A percentile compares a stretch with the other conserved stretches of the same genome.
Evolutionary conservation across 768 basidiomycete species (phyloP).

Genomic region (Serendipita indica): DNA sequence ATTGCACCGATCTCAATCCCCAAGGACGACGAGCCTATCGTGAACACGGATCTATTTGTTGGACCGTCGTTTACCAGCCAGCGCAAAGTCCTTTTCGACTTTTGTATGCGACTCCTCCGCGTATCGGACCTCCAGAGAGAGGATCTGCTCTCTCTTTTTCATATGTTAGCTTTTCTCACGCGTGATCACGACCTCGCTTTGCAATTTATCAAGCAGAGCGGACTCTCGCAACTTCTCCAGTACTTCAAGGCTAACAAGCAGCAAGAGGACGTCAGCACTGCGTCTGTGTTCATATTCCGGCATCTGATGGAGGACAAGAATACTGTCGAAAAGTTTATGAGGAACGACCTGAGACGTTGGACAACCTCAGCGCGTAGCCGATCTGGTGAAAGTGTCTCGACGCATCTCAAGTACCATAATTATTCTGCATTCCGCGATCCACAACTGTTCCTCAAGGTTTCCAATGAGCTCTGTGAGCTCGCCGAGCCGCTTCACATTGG

Average conservation of each 20-base stretch:
- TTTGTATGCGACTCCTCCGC: conserved; percentile 55
- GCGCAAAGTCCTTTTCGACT: conserved; percentile 54
- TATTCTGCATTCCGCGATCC: conserved; percentile 74
- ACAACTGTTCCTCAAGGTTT: conserved; percentile 55
- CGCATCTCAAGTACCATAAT: conserved; percentile 62
- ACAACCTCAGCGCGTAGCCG: conserved; percentile 49
- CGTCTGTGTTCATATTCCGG: conserved; percentile 78
- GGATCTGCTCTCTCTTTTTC: conserved; percentile 65
- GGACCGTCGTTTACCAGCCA: conserved; percentile 52
- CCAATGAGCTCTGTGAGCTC: conserved; percentile 56
- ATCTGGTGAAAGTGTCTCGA: conserved; percentile 46
- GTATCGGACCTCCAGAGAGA: conserved; percentile 54
- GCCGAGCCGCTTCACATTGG: conserved; percentile 41
- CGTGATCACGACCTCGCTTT: conserved; percentile 49
- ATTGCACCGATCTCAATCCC: conserved; percentile 51
- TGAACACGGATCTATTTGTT: conserved; percentile 29
- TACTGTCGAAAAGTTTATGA: conserved; percentile 57
- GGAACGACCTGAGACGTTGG: conserved; percentile 67
- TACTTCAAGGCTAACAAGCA: conserved; percentile 46
- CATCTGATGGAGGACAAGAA: conserved; percentile 72
- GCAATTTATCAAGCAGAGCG: conserved; percentile 54
- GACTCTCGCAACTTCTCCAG: conserved; percentile 47
- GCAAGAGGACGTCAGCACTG: conserved; percentile 42
- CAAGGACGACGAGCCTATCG: conserved; percentile 52
- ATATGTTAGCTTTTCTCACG: conserved; percentile 74